A percentile compares a stretch with the other conserved stretches of the same genome.
Conservation (phyloP, 768 basidiomycete genomes). For the Solioccasus polychromus region DNA sequence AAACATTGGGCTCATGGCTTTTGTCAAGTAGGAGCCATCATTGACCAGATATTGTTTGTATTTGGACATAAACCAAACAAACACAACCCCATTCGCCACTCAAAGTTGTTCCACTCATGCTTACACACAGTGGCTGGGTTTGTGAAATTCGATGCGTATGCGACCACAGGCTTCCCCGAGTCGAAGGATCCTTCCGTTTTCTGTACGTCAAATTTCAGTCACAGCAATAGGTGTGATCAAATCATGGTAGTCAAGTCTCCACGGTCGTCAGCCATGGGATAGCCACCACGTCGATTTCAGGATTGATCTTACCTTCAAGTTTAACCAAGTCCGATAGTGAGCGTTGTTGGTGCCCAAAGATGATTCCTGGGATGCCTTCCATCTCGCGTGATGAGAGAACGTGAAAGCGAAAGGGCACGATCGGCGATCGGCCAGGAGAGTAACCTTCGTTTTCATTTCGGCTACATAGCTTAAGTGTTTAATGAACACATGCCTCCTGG, state of each 20-base stretch:
- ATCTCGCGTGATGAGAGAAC: background rate
- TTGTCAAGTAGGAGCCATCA: background rate
- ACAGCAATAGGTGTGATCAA: too few relatives aligned
- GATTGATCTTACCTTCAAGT: slow-evolving; percentile 2
- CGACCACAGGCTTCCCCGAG: too few relatives aligned
- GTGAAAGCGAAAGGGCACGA: slow-evolving; percentile 13
- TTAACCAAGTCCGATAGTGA: too few relatives aligned
- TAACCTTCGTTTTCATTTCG: slow-evolving; percentile 26
- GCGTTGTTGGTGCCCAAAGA: too few relatives aligned
- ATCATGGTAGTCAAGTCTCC: background rate
- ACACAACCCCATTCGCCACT: too few relatives aligned
- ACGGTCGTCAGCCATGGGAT: background rate
- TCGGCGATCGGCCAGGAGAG: slow-evolving; percentile 26
- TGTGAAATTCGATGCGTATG: too few relatives aligned
- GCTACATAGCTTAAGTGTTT: slow-evolving; percentile 14
- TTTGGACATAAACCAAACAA: slow-evolving; percentile 21
- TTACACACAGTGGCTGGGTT: too few relatives aligned
- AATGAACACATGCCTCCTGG: slow-evolving; percentile 16
- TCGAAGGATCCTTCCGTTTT: background rate
- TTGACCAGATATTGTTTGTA: background rate
- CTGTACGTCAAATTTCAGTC: too few relatives aligned
- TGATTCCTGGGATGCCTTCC: background rate
- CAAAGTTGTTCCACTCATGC: too few relatives aligned
- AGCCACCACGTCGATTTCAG: slow-evolving; percentile 2
- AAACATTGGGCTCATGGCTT: slow-evolving; percentile 11